Evolutionary conservation across 139 green algal species (phyloP), one percentile per base, ranked within the genome.

Genomic region (Coelastrella sp.): DNA sequence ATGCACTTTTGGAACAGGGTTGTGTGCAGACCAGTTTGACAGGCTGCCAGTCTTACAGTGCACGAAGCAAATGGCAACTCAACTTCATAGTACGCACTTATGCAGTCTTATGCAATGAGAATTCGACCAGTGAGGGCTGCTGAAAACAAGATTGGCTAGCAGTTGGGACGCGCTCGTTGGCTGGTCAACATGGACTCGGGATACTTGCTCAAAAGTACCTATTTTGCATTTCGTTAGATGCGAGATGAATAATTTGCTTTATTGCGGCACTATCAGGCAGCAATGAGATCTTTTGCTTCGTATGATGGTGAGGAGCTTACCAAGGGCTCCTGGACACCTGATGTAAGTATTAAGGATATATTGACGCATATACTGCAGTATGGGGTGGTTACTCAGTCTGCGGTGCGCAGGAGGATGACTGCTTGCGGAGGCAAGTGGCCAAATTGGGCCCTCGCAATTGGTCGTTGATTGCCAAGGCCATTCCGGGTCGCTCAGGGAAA

Each of bases 381-480:
- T 21, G 11, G 21, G 11, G 4, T 30, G 8, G 7, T 64, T 40
- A 71, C 30, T 13, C 35, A 27, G 43, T 25, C 37, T 63, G 51
- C 38, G 34, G 2, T 27, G 7, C 32, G 48, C 91, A 97, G 93
- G 94, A 97, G 82, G 94, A 97, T 59, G 85, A 91, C 15, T 38
- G 92, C 30, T 85, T 97, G 35, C 77, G 84, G 3, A 51, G 79
- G 11, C 72, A 93, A 1, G 93, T 97, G 8, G 50, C 62, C 15
- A 88, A 92, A 51, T 92, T 94, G 32, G 94, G 94, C 2, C 75
- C 92, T 15, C 90, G 90, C 13, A 97, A 93, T 66, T 95, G 92
- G 92, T 89, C 80, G 11, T 68, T 89, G 27, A 92, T 95, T 37
- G 92, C 92, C 19, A 66, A 88, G 4, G 85, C 83, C 32, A 92